Evolutionary conservation across 495 filamentous ascomycete genomes (phyloP).

Genomic region (Parmelia sp.): DNA sequence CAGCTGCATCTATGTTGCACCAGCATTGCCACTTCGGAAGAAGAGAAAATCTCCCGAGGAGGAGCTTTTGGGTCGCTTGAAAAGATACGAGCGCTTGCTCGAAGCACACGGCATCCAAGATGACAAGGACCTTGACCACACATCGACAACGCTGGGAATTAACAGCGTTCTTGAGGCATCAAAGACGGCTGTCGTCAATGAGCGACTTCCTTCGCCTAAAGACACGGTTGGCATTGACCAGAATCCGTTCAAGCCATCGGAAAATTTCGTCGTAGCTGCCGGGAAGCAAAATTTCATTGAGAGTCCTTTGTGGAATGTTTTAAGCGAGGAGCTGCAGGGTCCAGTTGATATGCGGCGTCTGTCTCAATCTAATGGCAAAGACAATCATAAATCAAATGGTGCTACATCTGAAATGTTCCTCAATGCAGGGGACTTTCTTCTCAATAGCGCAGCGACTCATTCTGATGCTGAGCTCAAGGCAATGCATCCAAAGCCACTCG

Average conservation of each 20-base stretch:
- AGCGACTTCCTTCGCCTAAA: neutral
- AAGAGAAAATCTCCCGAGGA: constrained; percentile 51
- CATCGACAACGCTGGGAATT: constrained; percentile 5
- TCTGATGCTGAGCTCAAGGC: constrained; percentile 28
- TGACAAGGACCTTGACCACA: constrained; percentile 2
- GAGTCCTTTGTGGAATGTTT: constrained; percentile 7
- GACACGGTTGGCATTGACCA: neutral
- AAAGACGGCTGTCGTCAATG: neutral
- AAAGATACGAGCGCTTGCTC: constrained; percentile 49
- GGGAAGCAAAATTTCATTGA: constrained; percentile 10
- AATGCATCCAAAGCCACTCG: constrained; percentile 59
- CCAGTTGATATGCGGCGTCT: constrained; percentile 7
- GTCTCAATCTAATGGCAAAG: constrained; percentile 2
- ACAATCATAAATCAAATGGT: constrained; percentile 15
- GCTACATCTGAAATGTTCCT: constrained; percentile 22
- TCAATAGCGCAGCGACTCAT: constrained; percentile 22
- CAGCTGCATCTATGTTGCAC: constrained; percentile 55
- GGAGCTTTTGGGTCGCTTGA: constrained; percentile 46
- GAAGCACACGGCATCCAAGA: constrained; percentile 46
- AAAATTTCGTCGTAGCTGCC: neutral
- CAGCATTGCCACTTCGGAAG: constrained; percentile 51
- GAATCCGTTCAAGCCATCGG: neutral
- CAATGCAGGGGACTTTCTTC: constrained; percentile 6
- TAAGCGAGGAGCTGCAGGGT: constrained; percentile 7
- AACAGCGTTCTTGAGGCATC: constrained; percentile 9